phyloP scores from a whole-genome alignment of 805 yeast genomes.

The Saccharomycopsis vini region DNA sequence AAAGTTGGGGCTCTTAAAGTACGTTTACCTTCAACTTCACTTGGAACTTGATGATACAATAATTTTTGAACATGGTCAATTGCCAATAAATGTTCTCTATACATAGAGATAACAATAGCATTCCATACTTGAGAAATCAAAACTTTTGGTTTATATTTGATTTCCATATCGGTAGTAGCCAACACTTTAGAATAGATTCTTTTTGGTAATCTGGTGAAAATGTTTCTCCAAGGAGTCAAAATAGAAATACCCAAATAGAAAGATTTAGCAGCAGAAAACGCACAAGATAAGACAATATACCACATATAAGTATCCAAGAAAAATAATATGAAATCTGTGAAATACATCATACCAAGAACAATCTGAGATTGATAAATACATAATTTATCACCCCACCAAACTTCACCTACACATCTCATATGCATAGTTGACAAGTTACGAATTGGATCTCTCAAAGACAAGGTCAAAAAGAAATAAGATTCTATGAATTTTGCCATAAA shows the following conservation, averaged over 20 bases:
- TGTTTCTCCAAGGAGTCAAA: conserved; percentile 99
- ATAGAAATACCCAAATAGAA: conserved; percentile 98
- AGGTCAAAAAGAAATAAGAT: conserved; percentile 85
- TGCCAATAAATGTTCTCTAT: conserved; percentile 96
- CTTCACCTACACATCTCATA: conserved; percentile 95
- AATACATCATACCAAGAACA: conserved; percentile 85
- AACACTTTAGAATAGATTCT: conserved; percentile 96
- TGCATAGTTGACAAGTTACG: conserved; percentile 75
- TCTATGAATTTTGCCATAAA: conserved; percentile 84
- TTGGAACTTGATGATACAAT: conserved; percentile 96
- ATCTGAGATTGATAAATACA: conserved; percentile 85
- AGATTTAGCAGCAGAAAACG: conserved; percentile 94
- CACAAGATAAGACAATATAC: conserved; percentile 93
- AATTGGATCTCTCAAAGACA: conserved; percentile 90
- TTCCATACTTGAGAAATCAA: conserved; percentile 98
- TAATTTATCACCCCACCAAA: conserved; percentile 58
- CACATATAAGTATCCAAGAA: conserved; percentile 98
- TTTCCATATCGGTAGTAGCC: conserved; percentile 98
- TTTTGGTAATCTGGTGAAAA: conserved; percentile 95
- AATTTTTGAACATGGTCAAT: conserved; percentile 97
- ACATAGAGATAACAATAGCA: conserved; percentile 97
- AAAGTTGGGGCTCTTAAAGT: conserved; percentile 98
- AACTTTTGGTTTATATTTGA: conserved; percentile 97
- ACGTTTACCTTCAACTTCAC: conserved; percentile 96
- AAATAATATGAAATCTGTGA: conserved; percentile 89